These are phyloP conservation scores for Licmophora abbreviata DNA, from an alignment of 108 stramenopile species.

Conservation along the genomic window DNA sequence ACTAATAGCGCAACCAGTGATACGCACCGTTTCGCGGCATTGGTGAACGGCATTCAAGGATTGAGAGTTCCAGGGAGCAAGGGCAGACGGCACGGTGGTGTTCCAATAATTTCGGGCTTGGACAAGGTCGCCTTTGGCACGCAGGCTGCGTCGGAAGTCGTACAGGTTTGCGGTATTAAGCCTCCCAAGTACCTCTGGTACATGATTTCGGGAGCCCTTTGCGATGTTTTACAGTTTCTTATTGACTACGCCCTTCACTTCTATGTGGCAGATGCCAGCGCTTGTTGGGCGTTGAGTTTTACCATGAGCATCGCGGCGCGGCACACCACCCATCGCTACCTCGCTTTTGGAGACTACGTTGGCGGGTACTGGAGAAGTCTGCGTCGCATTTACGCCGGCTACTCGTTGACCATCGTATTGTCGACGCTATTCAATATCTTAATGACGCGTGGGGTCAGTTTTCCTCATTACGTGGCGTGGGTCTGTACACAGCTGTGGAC, in stretches of 20 bases:
- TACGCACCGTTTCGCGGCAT: no score
- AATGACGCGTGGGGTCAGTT: slow-evolving; percentile 22
- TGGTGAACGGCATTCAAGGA: no score
- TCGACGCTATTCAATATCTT: slow-evolving; percentile 49
- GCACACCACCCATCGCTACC: slow-evolving; percentile 57
- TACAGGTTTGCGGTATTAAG: slow-evolving; percentile 21
- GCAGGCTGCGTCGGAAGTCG: slow-evolving; percentile 30
- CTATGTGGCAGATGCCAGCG: slow-evolving; percentile 26
- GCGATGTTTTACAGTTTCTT: slow-evolving; percentile 38
- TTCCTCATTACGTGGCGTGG: slow-evolving; percentile 47
- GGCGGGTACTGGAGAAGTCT: slow-evolving; percentile 48
- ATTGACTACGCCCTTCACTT: slow-evolving; percentile 23
- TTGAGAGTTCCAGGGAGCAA: no score
- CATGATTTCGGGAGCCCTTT: slow-evolving; percentile 36
- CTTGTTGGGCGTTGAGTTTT: slow-evolving; percentile 54
- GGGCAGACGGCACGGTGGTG: no score
- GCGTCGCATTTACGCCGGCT: slow-evolving; percentile 52
- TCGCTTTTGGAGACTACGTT: slow-evolving; percentile 70
- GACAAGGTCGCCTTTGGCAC: slow-evolving; percentile 39
- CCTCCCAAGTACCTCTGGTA: slow-evolving; percentile 44
- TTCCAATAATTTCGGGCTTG: slow-evolving; percentile 21
- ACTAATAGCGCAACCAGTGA: no score
- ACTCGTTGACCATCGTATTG: slow-evolving; percentile 51
- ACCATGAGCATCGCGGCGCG: slow-evolving; percentile 39
- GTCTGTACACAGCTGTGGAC: slow-evolving; percentile 57